These are phyloP conservation scores for Suillus ampliporus DNA, from an alignment of 768 basidiomycete species.

Conservation along the genomic window DNA sequence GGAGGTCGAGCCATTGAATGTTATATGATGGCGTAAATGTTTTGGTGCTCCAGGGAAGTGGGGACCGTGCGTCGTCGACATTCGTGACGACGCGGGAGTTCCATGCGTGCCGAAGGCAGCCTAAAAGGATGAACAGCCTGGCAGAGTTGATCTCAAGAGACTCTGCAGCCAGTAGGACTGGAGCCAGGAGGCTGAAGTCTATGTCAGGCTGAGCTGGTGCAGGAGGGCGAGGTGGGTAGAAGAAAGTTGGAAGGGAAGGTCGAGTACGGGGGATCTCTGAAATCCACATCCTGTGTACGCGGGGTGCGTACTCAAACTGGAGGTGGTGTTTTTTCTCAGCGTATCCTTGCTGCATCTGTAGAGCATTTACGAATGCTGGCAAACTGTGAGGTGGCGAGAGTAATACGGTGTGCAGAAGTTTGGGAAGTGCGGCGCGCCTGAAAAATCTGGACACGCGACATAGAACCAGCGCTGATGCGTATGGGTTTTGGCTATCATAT, in stretches of 20 bases:
- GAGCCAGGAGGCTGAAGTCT: slow-evolving; percentile 16
- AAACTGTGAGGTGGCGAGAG: neutral
- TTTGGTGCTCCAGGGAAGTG: slow-evolving; percentile 21
- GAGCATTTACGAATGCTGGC: slow-evolving; percentile 34
- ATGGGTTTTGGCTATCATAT: slow-evolving; percentile 5
- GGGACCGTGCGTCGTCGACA: slow-evolving; percentile 25
- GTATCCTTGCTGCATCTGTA: slow-evolving; percentile 33
- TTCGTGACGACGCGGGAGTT: neutral
- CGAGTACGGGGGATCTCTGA: slow-evolving; percentile 36
- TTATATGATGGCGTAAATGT: slow-evolving; percentile 38
- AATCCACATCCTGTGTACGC: slow-evolving; percentile 43
- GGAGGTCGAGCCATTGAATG: slow-evolving; percentile 39
- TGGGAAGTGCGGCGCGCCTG: slow-evolving; percentile 42
- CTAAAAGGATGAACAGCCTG: slow-evolving; percentile 41
- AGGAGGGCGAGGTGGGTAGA: slow-evolving; percentile 9
- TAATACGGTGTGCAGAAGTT: neutral
- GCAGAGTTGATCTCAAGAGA: slow-evolving; percentile 38
- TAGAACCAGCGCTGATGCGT: slow-evolving; percentile 36
- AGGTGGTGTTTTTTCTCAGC: slow-evolving; percentile 28
- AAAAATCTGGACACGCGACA: slow-evolving; percentile 39
- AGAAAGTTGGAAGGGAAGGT: no score
- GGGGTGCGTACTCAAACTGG: slow-evolving; percentile 38
- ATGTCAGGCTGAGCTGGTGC: slow-evolving; percentile 21
- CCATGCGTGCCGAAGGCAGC: slow-evolving; percentile 30
- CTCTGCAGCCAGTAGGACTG: slow-evolving; percentile 8